These are phyloP conservation scores for Firmiana major DNA, from an alignment of 345 rosid genomes.

Conservation along the genomic window DNA sequence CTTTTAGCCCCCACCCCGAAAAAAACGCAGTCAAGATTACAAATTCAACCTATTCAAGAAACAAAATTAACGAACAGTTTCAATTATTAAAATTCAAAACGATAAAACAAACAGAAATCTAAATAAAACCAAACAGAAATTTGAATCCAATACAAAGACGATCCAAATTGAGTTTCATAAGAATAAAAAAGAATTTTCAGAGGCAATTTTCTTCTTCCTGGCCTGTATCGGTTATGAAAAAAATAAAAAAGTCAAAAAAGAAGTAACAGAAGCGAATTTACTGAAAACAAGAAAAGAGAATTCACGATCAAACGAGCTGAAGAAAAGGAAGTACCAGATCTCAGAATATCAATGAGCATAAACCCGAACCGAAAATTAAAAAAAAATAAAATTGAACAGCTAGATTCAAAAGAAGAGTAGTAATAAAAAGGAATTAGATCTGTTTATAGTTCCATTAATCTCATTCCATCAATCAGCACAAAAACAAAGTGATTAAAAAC, in stretches of 20 bases:
- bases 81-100: neutral
- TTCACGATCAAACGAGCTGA: conserved; percentile 6
- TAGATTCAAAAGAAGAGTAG: conserved; percentile 12
- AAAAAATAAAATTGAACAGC: neutral
- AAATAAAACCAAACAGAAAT: neutral
- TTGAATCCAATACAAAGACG: conserved; percentile 25
- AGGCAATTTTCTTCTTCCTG: neutral
- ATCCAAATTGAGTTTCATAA: conserved; percentile 20
- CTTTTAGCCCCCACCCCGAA: neutral
- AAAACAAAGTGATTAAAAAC: neutral
- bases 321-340: conserved; percentile 38
- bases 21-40: conserved; percentile 12
- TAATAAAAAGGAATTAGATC: conserved; percentile 38
- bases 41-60: conserved; percentile 5
- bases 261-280: neutral
- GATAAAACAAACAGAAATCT: neutral
- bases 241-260: neutral
- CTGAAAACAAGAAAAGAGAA: conserved; percentile 13
- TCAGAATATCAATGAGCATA: conserved; percentile 27
- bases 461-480: neutral
- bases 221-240: neutral
- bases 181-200: neutral
- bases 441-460: conserved; percentile 22
- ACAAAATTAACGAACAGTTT: conserved; percentile 1
- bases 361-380: neutral